phyloP scores from a whole-genome alignment of 2,329 filamentous ascomycete species.

The Fusarium oxysporum region DNA sequence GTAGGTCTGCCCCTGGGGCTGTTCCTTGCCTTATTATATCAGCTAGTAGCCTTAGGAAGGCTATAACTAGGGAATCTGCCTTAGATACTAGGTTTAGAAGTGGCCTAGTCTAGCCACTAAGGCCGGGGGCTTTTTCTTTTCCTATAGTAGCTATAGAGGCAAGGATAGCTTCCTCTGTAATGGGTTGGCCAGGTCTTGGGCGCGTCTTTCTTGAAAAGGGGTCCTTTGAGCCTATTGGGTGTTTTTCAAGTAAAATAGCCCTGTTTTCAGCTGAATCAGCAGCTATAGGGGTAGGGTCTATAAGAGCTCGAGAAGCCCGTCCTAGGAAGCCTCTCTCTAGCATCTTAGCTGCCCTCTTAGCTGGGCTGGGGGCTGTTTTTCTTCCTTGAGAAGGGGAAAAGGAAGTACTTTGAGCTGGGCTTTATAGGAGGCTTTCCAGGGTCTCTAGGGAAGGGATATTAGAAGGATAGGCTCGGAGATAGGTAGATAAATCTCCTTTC shows the following conservation, averaged over 20 bases:
- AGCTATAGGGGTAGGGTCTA: neutral
- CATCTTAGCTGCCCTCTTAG: too few relatives aligned
- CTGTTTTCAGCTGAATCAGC: neutral
- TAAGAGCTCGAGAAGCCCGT: neutral
- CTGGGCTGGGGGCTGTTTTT: too few relatives aligned
- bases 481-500: too few relatives aligned
- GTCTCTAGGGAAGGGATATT: too few relatives aligned
- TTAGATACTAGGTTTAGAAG: neutral
- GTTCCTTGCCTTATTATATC: too few relatives aligned
- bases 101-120: constrained; percentile 2
- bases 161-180: neutral
- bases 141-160: neutral
- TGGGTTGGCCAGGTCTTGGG: neutral
- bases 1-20: too few relatives aligned
- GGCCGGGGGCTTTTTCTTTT: neutral
- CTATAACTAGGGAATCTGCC: neutral
- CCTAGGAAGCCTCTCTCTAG: too few relatives aligned
- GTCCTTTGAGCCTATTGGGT: neutral
- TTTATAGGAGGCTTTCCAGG: too few relatives aligned
- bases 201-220: neutral
- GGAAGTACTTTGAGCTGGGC: too few relatives aligned
- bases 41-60: constrained; percentile 2
- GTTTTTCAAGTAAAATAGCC: neutral
- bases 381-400: too few relatives aligned
- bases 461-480: too few relatives aligned